phyloP scores from a whole-genome alignment of 2,329 filamentous ascomycete genomes.

The Colletotrichum eleusines region DNA sequence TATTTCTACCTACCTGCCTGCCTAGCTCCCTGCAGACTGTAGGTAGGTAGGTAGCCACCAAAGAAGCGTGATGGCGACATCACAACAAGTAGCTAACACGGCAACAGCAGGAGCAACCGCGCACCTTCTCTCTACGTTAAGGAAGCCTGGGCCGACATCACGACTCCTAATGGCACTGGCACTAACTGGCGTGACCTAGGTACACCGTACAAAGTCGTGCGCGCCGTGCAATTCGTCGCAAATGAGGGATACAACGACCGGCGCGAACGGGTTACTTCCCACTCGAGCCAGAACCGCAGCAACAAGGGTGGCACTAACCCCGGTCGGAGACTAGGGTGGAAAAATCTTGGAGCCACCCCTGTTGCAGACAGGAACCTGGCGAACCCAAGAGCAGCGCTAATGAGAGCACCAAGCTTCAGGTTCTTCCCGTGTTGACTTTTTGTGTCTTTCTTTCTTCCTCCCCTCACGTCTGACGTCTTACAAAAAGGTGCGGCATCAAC shows the following conservation, averaged over 20 bases:
- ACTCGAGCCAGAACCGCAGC: slow-evolving; percentile 28
- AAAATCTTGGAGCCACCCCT: slow-evolving; percentile 26
- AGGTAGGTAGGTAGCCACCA: background rate
- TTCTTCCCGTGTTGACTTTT: slow-evolving; percentile 18
- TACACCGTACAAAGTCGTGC: background rate
- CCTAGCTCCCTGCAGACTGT: background rate
- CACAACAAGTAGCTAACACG: slow-evolving; percentile 30
- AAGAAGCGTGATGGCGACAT: slow-evolving; percentile 10
- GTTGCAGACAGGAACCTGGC: slow-evolving; percentile 34
- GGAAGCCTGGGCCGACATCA: slow-evolving; percentile 18
- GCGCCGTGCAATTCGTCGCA: slow-evolving; percentile 29
- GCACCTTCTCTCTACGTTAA: slow-evolving; percentile 17
- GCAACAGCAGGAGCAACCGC: slow-evolving; percentile 32
- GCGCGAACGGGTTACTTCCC: slow-evolving; percentile 8
- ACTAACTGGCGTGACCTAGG: too few species aligned
- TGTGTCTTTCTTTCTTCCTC: slow-evolving; percentile 13
- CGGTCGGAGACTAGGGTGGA: slow-evolving; percentile 6
- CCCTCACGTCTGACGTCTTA: background rate
- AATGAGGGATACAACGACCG: slow-evolving; percentile 26
- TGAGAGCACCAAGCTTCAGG: slow-evolving; percentile 36
- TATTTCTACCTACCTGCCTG: too few species aligned
- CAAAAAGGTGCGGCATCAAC: background rate
- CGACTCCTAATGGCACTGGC: slow-evolving; percentile 19
- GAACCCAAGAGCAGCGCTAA: slow-evolving; percentile 31
- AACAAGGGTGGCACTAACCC: slow-evolving; percentile 24